Conservation (phyloP, 257 asterid genomes). For the Fraxinus excelsior region DNA sequence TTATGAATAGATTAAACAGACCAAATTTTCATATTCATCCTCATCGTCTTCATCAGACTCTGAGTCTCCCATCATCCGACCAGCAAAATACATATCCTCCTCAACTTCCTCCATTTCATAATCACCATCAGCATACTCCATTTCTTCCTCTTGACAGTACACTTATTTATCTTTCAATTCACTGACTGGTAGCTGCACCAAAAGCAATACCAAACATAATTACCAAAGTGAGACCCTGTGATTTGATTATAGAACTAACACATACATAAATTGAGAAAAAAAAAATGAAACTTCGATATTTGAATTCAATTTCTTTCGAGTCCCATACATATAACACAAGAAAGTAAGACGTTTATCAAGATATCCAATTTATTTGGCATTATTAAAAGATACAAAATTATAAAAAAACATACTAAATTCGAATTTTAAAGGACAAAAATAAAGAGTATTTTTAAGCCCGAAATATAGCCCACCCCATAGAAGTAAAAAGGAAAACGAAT, state of each 20-base stretch:
- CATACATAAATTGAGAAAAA: background rate
- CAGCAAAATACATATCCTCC: slow-evolving; percentile 15
- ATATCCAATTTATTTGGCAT: background rate
- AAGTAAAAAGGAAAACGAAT: background rate
- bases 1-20: background rate
- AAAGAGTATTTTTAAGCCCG: background rate
- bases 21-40: slow-evolving; percentile 18
- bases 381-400: background rate
- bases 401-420: background rate
- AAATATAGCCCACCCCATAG: background rate
- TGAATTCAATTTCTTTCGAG: background rate
- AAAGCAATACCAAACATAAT: background rate
- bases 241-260: background rate
- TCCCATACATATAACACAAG: background rate
- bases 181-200: slow-evolving; percentile 1
- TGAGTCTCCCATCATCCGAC: slow-evolving; percentile 14
- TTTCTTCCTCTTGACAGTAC: slow-evolving; percentile 10
- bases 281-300: background rate
- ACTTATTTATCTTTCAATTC: background rate
- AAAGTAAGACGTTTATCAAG: background rate
- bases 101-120: slow-evolving; percentile 21
- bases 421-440: background rate
- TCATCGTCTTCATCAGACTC: slow-evolving; percentile 22
- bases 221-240: background rate
- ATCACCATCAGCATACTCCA: slow-evolving; percentile 12